A percentile compares a stretch with the other conserved stretches of the same genome.
These are phyloP conservation scores for Malus domestica DNA, from an alignment of 306 rosid genomes.

Conservation along the genomic window DNA sequence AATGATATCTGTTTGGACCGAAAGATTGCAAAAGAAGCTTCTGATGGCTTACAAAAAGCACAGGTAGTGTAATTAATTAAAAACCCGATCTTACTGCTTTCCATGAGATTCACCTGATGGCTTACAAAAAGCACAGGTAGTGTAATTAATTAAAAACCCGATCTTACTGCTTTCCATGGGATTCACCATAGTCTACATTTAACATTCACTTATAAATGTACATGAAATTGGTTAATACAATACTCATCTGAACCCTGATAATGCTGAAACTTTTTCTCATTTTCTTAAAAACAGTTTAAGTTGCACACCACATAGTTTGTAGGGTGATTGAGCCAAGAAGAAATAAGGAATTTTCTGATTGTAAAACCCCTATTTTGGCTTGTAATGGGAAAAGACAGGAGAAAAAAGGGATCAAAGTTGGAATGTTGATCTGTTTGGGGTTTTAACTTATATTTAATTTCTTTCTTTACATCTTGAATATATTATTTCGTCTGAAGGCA, in stretches of 20 bases:
- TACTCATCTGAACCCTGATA: not conserved
- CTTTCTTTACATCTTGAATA: not conserved
- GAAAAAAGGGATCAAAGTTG: not conserved
- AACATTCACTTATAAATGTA: not conserved
- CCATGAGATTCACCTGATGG: constrained; percentile 40
- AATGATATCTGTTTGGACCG: constrained; percentile 66
- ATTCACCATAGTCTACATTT: not conserved
- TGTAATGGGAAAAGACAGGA: not conserved
- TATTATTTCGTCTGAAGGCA: not conserved
- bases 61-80: constrained; percentile 44
- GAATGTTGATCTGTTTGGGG: not conserved
- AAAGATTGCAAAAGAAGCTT: constrained; percentile 76
- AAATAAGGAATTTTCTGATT: not conserved
- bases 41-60: constrained; percentile 86
- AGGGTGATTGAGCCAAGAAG: not conserved
- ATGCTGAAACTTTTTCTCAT: not conserved
- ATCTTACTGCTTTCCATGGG: not conserved
- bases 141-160: not conserved
- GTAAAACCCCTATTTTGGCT: not conserved
- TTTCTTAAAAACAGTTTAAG: not conserved
- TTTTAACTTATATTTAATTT: not conserved
- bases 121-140: constrained; percentile 79
- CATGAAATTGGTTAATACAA: not conserved
- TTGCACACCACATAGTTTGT: not conserved
- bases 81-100: not conserved